phyloP scores from a whole-genome alignment of 2,329 filamentous ascomycete genomes.

The Corinectria fuckeliana region DNA sequence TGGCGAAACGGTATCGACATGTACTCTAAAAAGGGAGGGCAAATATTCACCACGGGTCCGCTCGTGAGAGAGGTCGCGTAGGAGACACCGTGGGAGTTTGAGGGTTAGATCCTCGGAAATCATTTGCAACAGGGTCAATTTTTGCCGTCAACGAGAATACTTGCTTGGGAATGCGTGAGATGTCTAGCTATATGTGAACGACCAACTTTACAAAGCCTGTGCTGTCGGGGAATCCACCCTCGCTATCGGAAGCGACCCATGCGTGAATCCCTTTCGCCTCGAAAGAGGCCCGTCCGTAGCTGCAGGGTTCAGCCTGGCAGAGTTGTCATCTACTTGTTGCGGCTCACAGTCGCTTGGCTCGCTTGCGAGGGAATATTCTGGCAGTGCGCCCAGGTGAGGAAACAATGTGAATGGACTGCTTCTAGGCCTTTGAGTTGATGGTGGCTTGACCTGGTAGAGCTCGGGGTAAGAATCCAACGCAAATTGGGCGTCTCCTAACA shows the following conservation, averaged over 20 bases:
- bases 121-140: slow-evolving; percentile 55
- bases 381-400: background rate
- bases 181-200: slow-evolving; percentile 35
- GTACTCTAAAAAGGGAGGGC: slow-evolving; percentile 56
- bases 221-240: background rate
- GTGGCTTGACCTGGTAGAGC: background rate
- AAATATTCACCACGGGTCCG: slow-evolving; percentile 48
- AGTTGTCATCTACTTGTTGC: background rate
- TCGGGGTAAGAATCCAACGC: slow-evolving; percentile 6
- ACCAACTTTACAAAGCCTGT: slow-evolving; percentile 20
- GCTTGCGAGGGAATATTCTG: slow-evolving; percentile 6
- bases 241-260: background rate
- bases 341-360: background rate
- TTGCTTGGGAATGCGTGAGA: slow-evolving; percentile 41
- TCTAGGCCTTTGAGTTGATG: background rate
- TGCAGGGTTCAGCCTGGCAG: background rate
- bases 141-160: slow-evolving; percentile 46
- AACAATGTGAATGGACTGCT: background rate
- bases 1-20: slow-evolving; percentile 53
- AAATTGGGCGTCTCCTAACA: slow-evolving; percentile 9
- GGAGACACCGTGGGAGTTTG: slow-evolving; percentile 55
- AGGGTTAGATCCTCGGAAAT: slow-evolving; percentile 57
- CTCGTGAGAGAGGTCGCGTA: slow-evolving; percentile 50
- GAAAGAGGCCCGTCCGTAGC: slow-evolving; percentile 4
- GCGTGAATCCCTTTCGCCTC: background rate